phyloP scores from a whole-genome alignment of 2,329 filamentous ascomycete species.

The Neofusicoccum cordaticola region DNA sequence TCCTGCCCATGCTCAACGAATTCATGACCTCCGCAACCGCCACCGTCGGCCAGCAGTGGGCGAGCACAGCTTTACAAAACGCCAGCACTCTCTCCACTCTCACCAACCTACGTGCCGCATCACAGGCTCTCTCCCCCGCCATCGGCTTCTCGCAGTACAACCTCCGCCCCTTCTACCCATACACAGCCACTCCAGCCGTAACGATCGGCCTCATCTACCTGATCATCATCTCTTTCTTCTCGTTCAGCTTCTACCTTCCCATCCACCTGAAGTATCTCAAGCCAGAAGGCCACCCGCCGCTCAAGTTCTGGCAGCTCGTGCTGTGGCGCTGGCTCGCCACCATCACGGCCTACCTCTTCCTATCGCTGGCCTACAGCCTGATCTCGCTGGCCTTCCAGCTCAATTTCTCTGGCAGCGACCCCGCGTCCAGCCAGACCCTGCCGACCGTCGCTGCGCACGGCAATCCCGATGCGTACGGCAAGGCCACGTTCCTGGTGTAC shows the following conservation, averaged over 20 bases:
- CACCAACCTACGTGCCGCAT: conserved; percentile 45
- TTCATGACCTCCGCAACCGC: conserved; percentile 49
- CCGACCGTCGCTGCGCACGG: conserved; percentile 31
- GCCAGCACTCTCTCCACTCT: conserved; percentile 38
- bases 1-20: conserved; percentile 50
- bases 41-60: conserved; percentile 50
- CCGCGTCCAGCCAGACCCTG: conserved; percentile 44
- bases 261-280: conserved; percentile 59
- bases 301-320: conserved; percentile 58
- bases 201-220: conserved; percentile 65
- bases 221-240: conserved; percentile 67
- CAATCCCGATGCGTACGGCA: conserved; percentile 56
- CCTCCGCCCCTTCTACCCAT: conserved; percentile 58
- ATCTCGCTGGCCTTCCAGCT: conserved; percentile 63
- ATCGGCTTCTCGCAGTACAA: conserved; percentile 58
- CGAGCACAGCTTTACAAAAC: conserved; percentile 41
- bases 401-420: conserved; percentile 50
- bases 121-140: conserved; percentile 55
- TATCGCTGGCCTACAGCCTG: conserved; percentile 63
- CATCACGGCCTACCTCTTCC: conserved; percentile 57
- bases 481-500: conserved; percentile 59
- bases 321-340: conserved; percentile 58
- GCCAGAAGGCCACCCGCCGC: conserved; percentile 54
- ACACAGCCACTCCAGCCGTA: conserved; percentile 55
- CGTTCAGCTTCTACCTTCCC: conserved; percentile 63